These are phyloP conservation scores for Lasiosphaeria hispida DNA, from an alignment of 495 filamentous ascomycete genomes.

Conservation along the genomic window DNA sequence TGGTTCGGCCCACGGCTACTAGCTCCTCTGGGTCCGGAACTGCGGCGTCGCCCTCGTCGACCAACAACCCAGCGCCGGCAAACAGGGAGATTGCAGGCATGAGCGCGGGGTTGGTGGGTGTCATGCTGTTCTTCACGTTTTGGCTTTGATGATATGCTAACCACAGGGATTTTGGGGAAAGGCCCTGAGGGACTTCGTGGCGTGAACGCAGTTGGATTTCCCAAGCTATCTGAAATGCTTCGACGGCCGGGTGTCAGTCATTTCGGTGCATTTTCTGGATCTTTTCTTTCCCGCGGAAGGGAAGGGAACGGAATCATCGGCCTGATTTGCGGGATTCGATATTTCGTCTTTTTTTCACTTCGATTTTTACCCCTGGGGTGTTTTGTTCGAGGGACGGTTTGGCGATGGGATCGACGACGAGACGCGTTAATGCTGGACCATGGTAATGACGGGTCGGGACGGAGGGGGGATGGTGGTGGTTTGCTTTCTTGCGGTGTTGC, in stretches of 20 bases:
- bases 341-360: background rate
- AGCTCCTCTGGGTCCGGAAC: constrained; percentile 25
- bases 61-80: constrained; percentile 38
- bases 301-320: background rate
- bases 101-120: constrained; percentile 48
- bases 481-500: no score
- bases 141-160: constrained; percentile 39
- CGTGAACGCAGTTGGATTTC: background rate
- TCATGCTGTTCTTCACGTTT: constrained; percentile 54
- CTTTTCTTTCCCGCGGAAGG: no score
- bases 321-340: background rate
- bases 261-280: no score
- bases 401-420: background rate
- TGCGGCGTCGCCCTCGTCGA: constrained; percentile 19
- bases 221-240: background rate
- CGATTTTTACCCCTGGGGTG: background rate
- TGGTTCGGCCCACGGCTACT: constrained; percentile 31
- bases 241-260: no score
- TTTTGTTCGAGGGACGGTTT: background rate
- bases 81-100: constrained; percentile 54
- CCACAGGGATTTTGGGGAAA: background rate
- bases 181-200: background rate
- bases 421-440: constrained; percentile 4
- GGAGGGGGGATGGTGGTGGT: no score
- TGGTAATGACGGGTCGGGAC: background rate